Percentiles rank a stretch among this genome's conserved stretches.
phyloP scores from a whole-genome alignment of 2,329 filamentous ascomycete species.

The Fusarium sp. region DNA sequence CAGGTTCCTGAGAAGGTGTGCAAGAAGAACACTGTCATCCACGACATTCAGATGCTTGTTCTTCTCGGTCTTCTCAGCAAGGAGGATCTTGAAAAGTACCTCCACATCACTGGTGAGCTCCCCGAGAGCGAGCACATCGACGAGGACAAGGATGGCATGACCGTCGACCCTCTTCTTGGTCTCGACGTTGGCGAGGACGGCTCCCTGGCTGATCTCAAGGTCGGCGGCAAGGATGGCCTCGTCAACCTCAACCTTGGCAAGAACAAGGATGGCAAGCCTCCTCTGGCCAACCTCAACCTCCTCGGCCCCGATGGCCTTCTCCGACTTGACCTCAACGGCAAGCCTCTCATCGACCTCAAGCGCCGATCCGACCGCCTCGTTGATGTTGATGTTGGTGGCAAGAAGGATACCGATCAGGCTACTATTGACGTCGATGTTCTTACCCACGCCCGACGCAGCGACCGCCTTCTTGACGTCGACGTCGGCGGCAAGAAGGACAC shows the following conservation, averaged over 20 bases:
- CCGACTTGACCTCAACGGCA: slow-evolving; percentile 15
- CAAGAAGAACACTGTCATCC: slow-evolving; percentile 32
- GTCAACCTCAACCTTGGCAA: slow-evolving; percentile 17
- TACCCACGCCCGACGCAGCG: neutral
- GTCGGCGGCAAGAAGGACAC: slow-evolving; percentile 19
- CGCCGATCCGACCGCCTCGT: slow-evolving; percentile 5
- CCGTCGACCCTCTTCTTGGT: slow-evolving; percentile 13
- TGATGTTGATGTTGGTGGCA: slow-evolving; percentile 11
- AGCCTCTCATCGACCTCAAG: slow-evolving; percentile 9
- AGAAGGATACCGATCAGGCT: slow-evolving; percentile 16
- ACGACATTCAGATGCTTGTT: slow-evolving; percentile 37
- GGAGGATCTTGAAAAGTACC: slow-evolving; percentile 39
- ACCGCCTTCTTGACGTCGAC: slow-evolving; percentile 6
- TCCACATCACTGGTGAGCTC: slow-evolving; percentile 25
- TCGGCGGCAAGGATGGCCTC: slow-evolving; percentile 17
- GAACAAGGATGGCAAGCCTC: slow-evolving; percentile 10
- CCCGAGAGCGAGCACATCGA: neutral
- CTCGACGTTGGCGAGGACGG: slow-evolving; percentile 13
- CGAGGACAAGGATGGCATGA: slow-evolving; percentile 1
- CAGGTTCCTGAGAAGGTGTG: slow-evolving; percentile 36
- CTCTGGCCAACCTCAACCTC: slow-evolving; percentile 15
- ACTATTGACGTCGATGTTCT: slow-evolving; percentile 23
- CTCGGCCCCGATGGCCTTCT: slow-evolving; percentile 15
- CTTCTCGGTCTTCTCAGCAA: slow-evolving; percentile 36
- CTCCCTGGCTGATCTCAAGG: slow-evolving; percentile 4